These are phyloP conservation scores for Botrytis pseudocinerea DNA, from an alignment of 2,329 filamentous ascomycete genomes.

Conservation along the genomic window DNA sequence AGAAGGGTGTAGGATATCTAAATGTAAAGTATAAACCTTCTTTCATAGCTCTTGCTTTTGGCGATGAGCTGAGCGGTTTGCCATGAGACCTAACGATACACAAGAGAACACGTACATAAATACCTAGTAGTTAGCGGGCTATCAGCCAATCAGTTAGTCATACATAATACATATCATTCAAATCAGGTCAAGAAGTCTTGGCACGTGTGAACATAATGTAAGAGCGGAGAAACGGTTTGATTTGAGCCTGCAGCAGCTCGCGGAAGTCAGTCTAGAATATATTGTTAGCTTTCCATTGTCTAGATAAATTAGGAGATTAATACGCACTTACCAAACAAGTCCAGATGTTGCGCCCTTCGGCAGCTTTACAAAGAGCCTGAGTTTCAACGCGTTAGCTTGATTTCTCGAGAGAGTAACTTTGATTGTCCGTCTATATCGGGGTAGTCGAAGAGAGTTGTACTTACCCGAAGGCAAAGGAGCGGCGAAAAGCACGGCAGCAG, in stretches of 20 bases:
- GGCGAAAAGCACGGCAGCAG: no score
- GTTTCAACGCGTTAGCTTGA: background rate
- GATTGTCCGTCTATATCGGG: background rate
- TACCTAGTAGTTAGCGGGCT: background rate
- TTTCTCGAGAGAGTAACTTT: background rate
- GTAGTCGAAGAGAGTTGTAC: background rate
- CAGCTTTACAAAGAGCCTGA: background rate
- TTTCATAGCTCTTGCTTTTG: conserved; percentile 22
- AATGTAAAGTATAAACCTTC: conserved; percentile 18
- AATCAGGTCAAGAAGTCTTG: conserved; percentile 2
- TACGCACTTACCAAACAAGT: background rate
- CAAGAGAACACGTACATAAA: background rate
- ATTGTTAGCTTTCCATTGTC: background rate
- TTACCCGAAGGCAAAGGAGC: background rate
- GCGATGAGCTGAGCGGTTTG: background rate
- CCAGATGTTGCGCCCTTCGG: background rate
- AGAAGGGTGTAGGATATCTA: conserved; percentile 2
- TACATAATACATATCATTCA: conserved; percentile 2
- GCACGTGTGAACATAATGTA: background rate
- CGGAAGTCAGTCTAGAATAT: background rate
- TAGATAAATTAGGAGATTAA: background rate
- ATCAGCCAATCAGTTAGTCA: background rate
- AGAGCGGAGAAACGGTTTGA: background rate
- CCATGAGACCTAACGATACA: conserved; percentile 1
- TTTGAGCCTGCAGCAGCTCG: background rate